Conservation (phyloP, 768 basidiomycete genomes). For the Suillus subalutaceus region DNA sequence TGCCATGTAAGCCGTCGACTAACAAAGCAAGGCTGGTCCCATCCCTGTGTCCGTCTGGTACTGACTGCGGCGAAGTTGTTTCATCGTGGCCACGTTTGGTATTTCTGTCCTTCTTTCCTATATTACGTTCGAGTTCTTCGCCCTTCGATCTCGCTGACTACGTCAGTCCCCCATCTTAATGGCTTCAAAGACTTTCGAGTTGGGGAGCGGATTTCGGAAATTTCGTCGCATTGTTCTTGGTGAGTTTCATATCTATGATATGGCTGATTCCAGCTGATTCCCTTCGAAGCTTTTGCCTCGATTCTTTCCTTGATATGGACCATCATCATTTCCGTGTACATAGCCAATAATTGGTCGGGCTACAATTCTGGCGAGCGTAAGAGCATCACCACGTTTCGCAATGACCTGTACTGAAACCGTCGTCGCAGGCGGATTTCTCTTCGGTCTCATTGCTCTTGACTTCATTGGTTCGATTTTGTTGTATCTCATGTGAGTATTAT, state of each 20-base stretch:
- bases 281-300: conserved; percentile 32
- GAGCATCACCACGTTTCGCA: conserved; percentile 10
- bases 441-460: conserved; percentile 34
- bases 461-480: conserved; percentile 36
- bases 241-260: conserved; percentile 21
- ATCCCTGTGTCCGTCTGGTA: conserved; percentile 14
- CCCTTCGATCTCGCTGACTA: conserved; percentile 11
- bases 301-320: conserved; percentile 37
- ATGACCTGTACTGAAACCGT: conserved; percentile 5
- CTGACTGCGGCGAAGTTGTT: conserved; percentile 17
- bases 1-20: neutral
- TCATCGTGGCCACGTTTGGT: neutral
- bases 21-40: conserved; percentile 9
- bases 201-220: conserved; percentile 37
- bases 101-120: neutral
- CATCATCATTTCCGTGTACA: conserved; percentile 37
- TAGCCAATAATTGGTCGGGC: conserved; percentile 38
- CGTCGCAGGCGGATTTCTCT: conserved; percentile 36
- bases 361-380: conserved; percentile 39
- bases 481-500: conserved; percentile 38
- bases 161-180: conserved; percentile 18
- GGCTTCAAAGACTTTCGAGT: conserved; percentile 20
- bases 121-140: conserved; percentile 7
- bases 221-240: conserved; percentile 38
- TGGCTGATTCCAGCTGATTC: neutral